These are phyloP conservation scores for Plantago ovata DNA, from an alignment of 257 asterid species.

Conservation along the genomic window DNA sequence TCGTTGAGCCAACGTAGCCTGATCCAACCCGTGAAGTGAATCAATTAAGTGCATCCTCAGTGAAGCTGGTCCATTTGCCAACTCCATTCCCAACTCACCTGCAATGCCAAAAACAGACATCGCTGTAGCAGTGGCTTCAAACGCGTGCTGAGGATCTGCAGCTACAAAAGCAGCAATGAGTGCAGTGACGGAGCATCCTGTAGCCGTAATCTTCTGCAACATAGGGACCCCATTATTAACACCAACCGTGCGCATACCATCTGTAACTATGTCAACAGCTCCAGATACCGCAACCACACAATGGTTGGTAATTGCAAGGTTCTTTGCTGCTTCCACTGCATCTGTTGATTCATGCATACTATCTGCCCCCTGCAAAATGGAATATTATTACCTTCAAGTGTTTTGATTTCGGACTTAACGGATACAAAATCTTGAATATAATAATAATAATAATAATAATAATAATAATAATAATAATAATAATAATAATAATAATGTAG, in stretches of 20 bases:
- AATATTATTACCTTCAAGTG: not conserved
- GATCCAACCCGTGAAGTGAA: conserved; percentile 55
- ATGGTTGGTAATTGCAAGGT: conserved; percentile 54
- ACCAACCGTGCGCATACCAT: conserved; percentile 61
- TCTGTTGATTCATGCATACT: conserved; percentile 63
- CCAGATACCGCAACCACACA: conserved; percentile 78
- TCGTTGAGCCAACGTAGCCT: conserved; percentile 30
- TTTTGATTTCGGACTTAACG: too few species aligned
- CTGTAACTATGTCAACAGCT: conserved; percentile 70
- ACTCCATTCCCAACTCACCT: conserved; percentile 55
- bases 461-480: too few species aligned
- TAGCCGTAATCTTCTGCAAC: conserved; percentile 86
- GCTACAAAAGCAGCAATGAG: conserved; percentile 81
- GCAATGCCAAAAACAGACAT: conserved; percentile 79
- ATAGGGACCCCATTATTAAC: conserved; percentile 72
- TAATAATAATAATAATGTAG: too few species aligned
- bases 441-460: too few species aligned
- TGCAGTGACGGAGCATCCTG: conserved; percentile 91
- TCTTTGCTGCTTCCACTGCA: conserved; percentile 75
- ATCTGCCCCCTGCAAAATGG: conserved; percentile 63
- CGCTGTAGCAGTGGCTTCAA: conserved; percentile 84
- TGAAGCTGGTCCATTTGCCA: conserved; percentile 79
- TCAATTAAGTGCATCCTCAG: conserved; percentile 67
- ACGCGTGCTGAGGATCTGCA: conserved; percentile 45
- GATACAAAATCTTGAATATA: too few species aligned